A percentile compares a stretch with the other conserved stretches of the same genome.
Conservation (phyloP, 495 filamentous ascomycete species). For the Neurospora africana region DNA sequence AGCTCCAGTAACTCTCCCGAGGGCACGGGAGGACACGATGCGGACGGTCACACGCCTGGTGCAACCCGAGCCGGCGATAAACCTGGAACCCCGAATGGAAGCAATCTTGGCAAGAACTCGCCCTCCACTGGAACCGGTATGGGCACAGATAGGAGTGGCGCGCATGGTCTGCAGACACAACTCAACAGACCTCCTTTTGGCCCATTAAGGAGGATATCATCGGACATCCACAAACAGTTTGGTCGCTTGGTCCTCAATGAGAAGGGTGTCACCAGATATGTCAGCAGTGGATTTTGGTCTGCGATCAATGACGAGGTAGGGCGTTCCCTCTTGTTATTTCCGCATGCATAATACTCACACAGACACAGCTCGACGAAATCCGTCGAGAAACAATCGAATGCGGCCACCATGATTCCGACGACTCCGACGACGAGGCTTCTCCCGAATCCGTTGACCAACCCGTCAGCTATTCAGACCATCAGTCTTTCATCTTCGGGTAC, state of each 20-base stretch:
- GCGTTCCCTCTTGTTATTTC: neutral
- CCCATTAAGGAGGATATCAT: conserved; percentile 16
- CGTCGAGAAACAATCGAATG: conserved; percentile 58
- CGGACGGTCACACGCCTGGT: conserved; percentile 8
- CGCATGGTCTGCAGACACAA: conserved; percentile 4
- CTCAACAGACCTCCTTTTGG: conserved; percentile 2
- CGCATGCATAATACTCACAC: conserved; percentile 5
- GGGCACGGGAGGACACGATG: neutral
- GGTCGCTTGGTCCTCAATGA: conserved; percentile 79
- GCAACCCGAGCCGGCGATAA: conserved; percentile 11
- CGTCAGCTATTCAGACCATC: conserved; percentile 42
- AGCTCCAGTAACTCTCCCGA: conserved; percentile 33
- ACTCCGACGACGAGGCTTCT: conserved; percentile 42
- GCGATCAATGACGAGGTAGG: conserved; percentile 68
- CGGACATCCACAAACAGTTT: conserved; percentile 54
- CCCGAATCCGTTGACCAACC: conserved; percentile 27
- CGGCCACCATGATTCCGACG: conserved; percentile 56
- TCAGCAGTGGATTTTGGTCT: conserved; percentile 86
- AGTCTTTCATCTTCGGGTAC: conserved; percentile 61
- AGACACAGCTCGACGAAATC: conserved; percentile 54
- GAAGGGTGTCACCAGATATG: conserved; percentile 66
- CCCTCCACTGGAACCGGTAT: neutral
- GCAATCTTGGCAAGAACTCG: conserved; percentile 9
- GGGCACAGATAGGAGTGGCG: conserved; percentile 1
- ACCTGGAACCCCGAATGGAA: conserved; percentile 1